Conservation (phyloP, 2,329 filamentous ascomycete genomes). For the Diaporthe caulivora region DNA sequence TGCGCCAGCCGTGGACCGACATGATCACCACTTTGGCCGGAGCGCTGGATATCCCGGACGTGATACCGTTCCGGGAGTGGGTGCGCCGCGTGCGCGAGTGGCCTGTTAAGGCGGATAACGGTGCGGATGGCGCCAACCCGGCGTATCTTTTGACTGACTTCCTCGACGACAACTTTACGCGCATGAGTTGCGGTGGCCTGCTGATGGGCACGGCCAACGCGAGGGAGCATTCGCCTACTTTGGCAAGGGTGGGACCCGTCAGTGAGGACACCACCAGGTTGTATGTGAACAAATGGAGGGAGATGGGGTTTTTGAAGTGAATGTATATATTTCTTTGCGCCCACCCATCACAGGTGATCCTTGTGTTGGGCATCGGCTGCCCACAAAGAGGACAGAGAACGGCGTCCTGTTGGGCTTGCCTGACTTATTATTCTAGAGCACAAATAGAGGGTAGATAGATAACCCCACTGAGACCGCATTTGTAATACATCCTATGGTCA, state of each 20-base stretch:
- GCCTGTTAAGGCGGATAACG: conserved; percentile 28
- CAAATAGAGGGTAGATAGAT: no score
- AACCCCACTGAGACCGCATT: no score
- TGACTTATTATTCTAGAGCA: no score
- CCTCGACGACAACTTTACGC: conserved; percentile 46
- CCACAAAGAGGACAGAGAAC: not conserved
- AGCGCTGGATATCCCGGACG: conserved; percentile 40
- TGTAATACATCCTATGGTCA: no score
- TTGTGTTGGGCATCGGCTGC: not conserved
- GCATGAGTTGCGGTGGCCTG: conserved; percentile 49
- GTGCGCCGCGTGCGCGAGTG: conserved; percentile 44
- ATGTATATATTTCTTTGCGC: no score
- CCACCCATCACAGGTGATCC: not conserved
- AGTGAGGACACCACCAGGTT: not conserved
- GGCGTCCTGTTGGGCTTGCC: not conserved
- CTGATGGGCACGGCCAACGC: conserved; percentile 45
- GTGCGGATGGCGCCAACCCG: conserved; percentile 44
- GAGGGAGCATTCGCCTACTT: conserved; percentile 43
- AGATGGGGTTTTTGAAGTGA: conserved; percentile 1
- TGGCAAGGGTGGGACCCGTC: conserved; percentile 17
- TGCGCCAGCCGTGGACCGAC: conserved; percentile 24
- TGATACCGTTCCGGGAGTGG: conserved; percentile 47
- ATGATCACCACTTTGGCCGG: conserved; percentile 34
- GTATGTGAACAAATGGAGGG: conserved; percentile 6
- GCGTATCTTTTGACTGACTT: conserved; percentile 46